Evolutionary conservation across 1,139 yeast species (phyloP), one percentile per base, ranked within the genome.

Genomic region (Nakaseomyces sp.): DNA sequence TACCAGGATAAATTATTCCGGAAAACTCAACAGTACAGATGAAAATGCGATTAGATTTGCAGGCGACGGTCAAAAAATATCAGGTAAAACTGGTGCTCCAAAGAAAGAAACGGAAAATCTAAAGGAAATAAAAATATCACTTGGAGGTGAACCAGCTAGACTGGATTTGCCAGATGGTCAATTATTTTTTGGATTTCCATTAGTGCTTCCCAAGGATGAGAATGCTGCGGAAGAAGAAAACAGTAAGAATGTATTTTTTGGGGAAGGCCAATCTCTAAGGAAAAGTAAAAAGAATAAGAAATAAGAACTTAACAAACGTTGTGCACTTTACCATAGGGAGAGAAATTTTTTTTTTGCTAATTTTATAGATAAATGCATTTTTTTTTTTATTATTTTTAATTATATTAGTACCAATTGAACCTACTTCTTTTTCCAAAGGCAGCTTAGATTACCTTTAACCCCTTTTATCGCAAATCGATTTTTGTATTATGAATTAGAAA

Each of bases 121-220:
- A 4, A 47, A 51, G 18, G 56, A 61, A 3, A 40, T 59, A 3
- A 58, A 60, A 4, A 44, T 65, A 2, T 52, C 57, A 9, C 53
- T 67, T 8, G 62, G 64, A 45, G 82, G 79, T 0, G 77, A 81
- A 3, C 84, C 94, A 1, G 83, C 79, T 1, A 84, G 93, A 12
- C 67, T 91, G 44, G 66, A 71, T 13, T 68, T 91, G 38, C 95
- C 96, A 0, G 81, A 74, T 32, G 95, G 95, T 25, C 93, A 87
- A 60, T 70, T 91, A 16, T 91, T 91, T 61, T 89, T 93, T 63
- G 99, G 99, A 1, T 91, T 81, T 62, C 96, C 97, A 0, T 77
- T 85, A 4, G 75, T 79, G 3, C 80, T 88, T n/a, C 82, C 88
- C 8, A 73, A 72, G 16, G 73, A 71, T 12, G 76, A 70, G 38